Base-by-base conservation (phyloP, 352 stramenopile genomes). In the Phytophthora europaea region DNA sequence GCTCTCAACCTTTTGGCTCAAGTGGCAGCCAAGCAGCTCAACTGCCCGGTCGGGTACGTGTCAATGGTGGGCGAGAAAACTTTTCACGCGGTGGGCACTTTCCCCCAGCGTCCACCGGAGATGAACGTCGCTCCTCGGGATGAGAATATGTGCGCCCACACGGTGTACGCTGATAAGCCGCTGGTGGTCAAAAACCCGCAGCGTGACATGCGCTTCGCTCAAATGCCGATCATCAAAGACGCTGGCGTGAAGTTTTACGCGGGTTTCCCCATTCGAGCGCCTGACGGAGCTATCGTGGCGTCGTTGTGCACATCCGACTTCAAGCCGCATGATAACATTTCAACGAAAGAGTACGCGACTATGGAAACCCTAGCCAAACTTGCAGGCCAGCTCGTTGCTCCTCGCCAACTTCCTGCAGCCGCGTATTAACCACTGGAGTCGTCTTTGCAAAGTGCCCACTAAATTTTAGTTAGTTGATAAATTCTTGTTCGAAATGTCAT, bases 341-440 rank as follows among this genome's bases (percentile, higher is more conserved):
- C 82, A 2, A 88, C 76, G 26, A 87, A 88, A 62, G 80, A 93
- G 58, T 93, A 90, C 65, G 85, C 83, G 55, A 85, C 81, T 31
- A 93, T 91, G 83, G 68, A 90, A 63, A 74, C 76, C 48, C 72
- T 92, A 22, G 76, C 73, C 9, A 79, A 85, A 26, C 74, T 92
- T 5, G 82, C 80, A 9, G 69, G 73, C 0, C 56, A 85, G 53
- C 73, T 85, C 5, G 72, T 83, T 10, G 76, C 63, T 34, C 72
- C 72, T 22, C 81, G 72, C 47, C 52, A 65, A 33, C 67, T 74
- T 26, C 51, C 52, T 48, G 66, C 66, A 2, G 40, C 52, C 26
- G 61, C 67, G 43, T 70, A 45, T 45, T 73, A 60, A 84, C 26
- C 73, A 38, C 15, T 67, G 47, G 33, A 58, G 50, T 13, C 23